These are phyloP conservation scores for Coemansia sp. DNA, from an alignment of 192 early-diverging fungal species.

Conservation along the genomic window DNA sequence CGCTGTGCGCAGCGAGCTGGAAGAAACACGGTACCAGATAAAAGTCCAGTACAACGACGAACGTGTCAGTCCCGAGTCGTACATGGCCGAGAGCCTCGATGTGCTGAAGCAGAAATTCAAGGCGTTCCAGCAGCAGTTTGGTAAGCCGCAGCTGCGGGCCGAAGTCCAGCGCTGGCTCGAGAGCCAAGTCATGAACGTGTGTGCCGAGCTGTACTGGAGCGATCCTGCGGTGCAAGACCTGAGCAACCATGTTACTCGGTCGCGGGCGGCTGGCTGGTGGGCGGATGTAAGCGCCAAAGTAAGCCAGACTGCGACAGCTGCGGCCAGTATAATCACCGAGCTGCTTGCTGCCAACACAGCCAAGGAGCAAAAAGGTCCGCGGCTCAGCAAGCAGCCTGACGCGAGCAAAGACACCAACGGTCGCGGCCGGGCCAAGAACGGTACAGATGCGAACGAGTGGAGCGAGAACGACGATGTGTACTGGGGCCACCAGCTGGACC, in stretches of 20 bases:
- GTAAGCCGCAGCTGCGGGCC: slow-evolving; percentile 90
- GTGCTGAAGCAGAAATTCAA: slow-evolving; percentile 92
- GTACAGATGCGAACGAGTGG: slow-evolving; percentile 29
- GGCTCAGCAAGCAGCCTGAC: slow-evolving; percentile 15
- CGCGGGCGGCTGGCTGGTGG: slow-evolving; percentile 52
- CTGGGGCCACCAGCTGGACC: slow-evolving; percentile 83
- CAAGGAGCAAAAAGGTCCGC: slow-evolving; percentile 49
- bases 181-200: slow-evolving; percentile 85
- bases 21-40: slow-evolving; percentile 95
- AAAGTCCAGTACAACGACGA: slow-evolving; percentile 99
- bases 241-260: slow-evolving; percentile 58
- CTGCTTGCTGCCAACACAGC: slow-evolving; percentile 40
- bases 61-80: slow-evolving; percentile 90
- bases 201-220: slow-evolving; percentile 89
- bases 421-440: slow-evolving; percentile 6
- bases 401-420: background rate
- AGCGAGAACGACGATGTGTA: slow-evolving; percentile 56
- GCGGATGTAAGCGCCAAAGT: slow-evolving; percentile 29
- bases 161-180: slow-evolving; percentile 92
- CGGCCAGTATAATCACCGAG: slow-evolving; percentile 36
- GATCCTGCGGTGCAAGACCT: slow-evolving; percentile 72
- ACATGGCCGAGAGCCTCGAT: slow-evolving; percentile 94
- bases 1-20: slow-evolving; percentile 90
- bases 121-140: slow-evolving; percentile 88
- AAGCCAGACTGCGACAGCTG: slow-evolving; percentile 23